These are phyloP conservation scores for Aschersonia sp. DNA, from an alignment of 2,329 filamentous ascomycete species.

Conservation along the genomic window DNA sequence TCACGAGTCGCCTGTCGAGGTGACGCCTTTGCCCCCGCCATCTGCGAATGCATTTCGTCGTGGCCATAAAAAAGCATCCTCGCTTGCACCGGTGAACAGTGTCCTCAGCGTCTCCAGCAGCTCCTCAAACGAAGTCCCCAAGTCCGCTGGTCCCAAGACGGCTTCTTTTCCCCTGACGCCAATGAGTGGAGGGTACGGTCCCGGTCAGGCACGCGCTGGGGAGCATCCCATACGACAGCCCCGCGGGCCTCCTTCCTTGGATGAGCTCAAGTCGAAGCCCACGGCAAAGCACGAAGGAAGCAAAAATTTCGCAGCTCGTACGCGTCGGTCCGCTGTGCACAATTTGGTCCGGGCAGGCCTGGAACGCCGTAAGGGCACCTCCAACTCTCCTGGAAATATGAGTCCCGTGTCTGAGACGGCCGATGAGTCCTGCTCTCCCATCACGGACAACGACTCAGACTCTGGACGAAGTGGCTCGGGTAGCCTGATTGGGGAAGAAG, in stretches of 20 bases:
- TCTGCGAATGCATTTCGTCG: constrained; percentile 87
- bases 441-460: constrained; percentile 62
- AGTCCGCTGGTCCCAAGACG: constrained; percentile 60
- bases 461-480: constrained; percentile 60
- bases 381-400: constrained; percentile 60
- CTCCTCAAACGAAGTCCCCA: constrained; percentile 28
- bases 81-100: constrained; percentile 48
- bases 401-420: constrained; percentile 77
- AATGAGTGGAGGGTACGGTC: constrained; percentile 73
- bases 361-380: constrained; percentile 66
- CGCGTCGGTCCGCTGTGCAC: constrained; percentile 80
- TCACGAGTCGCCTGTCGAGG: constrained; percentile 53
- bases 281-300: constrained; percentile 90
- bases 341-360: constrained; percentile 83
- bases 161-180: constrained; percentile 69
- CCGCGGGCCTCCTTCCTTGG: constrained; percentile 77
- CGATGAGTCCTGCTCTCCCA: constrained; percentile 50
- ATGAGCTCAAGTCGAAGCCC: constrained; percentile 79
- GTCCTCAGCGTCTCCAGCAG: constrained; percentile 27
- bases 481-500: constrained; percentile 62
- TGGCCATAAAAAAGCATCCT: constrained; percentile 81
- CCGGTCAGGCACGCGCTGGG: constrained; percentile 81
- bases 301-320: constrained; percentile 91
- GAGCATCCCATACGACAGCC: constrained; percentile 92
- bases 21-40: constrained; percentile 63